phyloP scores from a whole-genome alignment of 768 basidiomycete genomes.

The Rhizopogon rudus region DNA sequence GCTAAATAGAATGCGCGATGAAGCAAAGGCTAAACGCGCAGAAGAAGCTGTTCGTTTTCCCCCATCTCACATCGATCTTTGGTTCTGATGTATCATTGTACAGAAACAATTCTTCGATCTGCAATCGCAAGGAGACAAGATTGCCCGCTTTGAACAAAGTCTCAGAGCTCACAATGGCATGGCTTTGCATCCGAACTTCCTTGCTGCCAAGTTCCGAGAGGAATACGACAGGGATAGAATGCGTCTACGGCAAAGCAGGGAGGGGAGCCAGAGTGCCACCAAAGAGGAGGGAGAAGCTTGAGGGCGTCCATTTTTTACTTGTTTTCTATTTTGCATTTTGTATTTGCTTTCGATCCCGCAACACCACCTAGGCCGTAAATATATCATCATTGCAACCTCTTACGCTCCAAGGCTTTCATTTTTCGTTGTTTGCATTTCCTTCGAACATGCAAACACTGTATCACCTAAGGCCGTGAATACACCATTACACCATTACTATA shows the following conservation, averaged over 20 bases:
- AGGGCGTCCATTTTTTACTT: constrained; percentile 15
- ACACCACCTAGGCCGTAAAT: background rate
- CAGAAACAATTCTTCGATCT: constrained; percentile 50
- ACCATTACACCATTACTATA: background rate
- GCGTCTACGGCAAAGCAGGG: constrained; percentile 23
- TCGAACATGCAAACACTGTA: background rate
- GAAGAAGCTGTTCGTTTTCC: constrained; percentile 45
- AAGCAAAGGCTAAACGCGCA: constrained; percentile 52
- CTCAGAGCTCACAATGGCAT: constrained; percentile 44
- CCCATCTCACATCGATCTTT: background rate
- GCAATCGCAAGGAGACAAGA: constrained; percentile 56
- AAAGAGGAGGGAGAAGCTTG: constrained; percentile 29
- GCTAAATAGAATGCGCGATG: constrained; percentile 64
- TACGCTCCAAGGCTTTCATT: too few species aligned
- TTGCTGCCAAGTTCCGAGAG: constrained; percentile 55
- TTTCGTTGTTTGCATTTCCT: too few species aligned
- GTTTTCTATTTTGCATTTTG: background rate
- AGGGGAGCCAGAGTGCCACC: constrained; percentile 20
- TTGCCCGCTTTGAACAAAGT: constrained; percentile 57
- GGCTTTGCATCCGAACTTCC: constrained; percentile 56
- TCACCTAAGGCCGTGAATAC: background rate
- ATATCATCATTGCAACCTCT: too few species aligned
- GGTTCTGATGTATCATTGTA: constrained; percentile 9
- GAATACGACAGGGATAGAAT: constrained; percentile 39
- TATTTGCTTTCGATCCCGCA: background rate